Evolutionary conservation across 345 rosid genomes (phyloP).

Genomic region (Eucalyptus regnans): DNA sequence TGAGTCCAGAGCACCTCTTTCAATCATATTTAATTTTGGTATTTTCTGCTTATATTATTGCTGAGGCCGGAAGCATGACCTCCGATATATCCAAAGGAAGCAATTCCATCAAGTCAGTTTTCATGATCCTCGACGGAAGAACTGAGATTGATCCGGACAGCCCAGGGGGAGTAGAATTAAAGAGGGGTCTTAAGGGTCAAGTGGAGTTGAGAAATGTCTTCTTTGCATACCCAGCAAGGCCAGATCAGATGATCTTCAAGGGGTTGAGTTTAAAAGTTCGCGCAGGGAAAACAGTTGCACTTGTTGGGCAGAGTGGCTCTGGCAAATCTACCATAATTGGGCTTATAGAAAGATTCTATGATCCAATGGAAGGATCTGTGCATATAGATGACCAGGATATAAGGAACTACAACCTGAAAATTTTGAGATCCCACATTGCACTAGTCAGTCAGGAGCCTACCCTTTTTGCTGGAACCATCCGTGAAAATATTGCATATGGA

Average conservation of each 20-base stretch:
- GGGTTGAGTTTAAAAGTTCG: slow-evolving; percentile 49
- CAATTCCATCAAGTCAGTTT: slow-evolving; percentile 30
- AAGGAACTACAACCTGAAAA: slow-evolving; percentile 31
- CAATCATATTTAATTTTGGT: slow-evolving; percentile 42
- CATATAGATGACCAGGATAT: slow-evolving; percentile 37
- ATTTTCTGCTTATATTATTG: slow-evolving; percentile 53
- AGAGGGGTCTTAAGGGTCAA: slow-evolving; percentile 23
- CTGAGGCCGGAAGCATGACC: slow-evolving; percentile 71
- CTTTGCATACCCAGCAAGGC: slow-evolving; percentile 55
- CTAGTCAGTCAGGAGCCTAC: slow-evolving; percentile 68
- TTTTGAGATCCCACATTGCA: slow-evolving; percentile 41
- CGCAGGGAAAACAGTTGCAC: slow-evolving; percentile 41
- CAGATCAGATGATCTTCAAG: slow-evolving; percentile 40
- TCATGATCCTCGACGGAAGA: slow-evolving; percentile 38
- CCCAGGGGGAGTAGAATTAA: slow-evolving; percentile 7
- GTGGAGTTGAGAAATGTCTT: slow-evolving; percentile 44
- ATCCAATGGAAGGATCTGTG: slow-evolving; percentile 37
- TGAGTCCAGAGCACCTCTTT: slow-evolving; percentile 38
- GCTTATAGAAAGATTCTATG: slow-evolving; percentile 54
- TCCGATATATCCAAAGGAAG: slow-evolving; percentile 53
- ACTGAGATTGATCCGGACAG: slow-evolving; percentile 43
- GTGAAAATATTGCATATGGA: slow-evolving; percentile 49
- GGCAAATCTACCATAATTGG: slow-evolving; percentile 59
- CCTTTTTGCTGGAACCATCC: slow-evolving; percentile 51
- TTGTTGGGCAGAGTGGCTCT: slow-evolving; percentile 56